phyloP scores from a whole-genome alignment of 2,329 filamentous ascomycete species.

The Tolypocladium ovalisporum region DNA sequence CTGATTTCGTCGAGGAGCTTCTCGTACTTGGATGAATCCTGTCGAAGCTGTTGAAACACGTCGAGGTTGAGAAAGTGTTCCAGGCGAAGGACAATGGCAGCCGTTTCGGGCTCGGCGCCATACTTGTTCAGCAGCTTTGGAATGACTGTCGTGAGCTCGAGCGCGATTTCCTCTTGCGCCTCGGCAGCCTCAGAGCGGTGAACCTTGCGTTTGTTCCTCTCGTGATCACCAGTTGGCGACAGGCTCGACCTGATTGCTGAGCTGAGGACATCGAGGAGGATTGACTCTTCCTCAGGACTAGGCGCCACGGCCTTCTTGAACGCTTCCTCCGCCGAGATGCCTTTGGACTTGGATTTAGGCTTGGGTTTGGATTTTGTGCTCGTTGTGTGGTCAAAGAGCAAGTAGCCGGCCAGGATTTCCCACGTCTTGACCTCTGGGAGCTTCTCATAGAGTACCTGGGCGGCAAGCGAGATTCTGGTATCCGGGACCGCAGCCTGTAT shows the following conservation, averaged over 20 bases:
- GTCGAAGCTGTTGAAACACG: conserved; percentile 77
- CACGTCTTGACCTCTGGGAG: conserved; percentile 74
- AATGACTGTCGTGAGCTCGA: conserved; percentile 67
- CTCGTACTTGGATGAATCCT: conserved; percentile 71
- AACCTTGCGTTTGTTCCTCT: conserved; percentile 45
- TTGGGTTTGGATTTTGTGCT: conserved; percentile 40
- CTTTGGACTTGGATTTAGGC: conserved; percentile 33
- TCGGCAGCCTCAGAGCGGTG: conserved; percentile 56
- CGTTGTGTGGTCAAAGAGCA: conserved; percentile 81
- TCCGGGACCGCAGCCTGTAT: conserved; percentile 58
- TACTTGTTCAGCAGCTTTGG: conserved; percentile 87
- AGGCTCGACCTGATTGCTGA: conserved; percentile 70
- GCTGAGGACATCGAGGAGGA: conserved; percentile 79
- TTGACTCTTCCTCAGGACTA: conserved; percentile 64
- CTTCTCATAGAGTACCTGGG: conserved; percentile 75
- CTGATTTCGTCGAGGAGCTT: conserved; percentile 82
- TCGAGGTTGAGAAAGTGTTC: conserved; percentile 81
- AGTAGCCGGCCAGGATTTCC: conserved; percentile 80
- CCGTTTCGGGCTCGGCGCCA: conserved; percentile 77
- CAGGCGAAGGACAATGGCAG: conserved; percentile 73
- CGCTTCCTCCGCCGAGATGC: conserved; percentile 42
- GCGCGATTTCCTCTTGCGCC: conserved; percentile 66
- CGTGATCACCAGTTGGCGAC: conserved; percentile 52
- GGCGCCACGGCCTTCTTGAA: conserved; percentile 67
- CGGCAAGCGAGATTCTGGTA: conserved; percentile 75